Evolutionary conservation across 768 basidiomycete species (phyloP), one percentile per base, ranked within the genome.

Genomic region (Tricholoma hemisulphureum): DNA sequence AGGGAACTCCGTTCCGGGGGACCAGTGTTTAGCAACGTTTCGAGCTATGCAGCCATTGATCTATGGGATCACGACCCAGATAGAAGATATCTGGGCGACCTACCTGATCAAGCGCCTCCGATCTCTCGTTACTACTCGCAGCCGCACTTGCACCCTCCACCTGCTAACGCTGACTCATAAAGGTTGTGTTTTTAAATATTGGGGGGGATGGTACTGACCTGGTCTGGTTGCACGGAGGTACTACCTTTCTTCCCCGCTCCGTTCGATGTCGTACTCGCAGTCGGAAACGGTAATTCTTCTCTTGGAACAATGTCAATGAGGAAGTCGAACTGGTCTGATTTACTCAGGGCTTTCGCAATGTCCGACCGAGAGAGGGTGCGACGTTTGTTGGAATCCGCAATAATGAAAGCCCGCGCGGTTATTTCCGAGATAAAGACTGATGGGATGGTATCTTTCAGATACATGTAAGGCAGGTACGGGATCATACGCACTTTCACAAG

Each of bases 361-460:
- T 98, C 95, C 11, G 92, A 87, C 48, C 93, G 87, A 9, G 93
- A 95, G 18, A 98, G 80, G 2, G 95, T 98, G n/a, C 95, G 89
- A 24, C 95, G 89, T 73, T 97, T 98, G 75, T 95, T 91, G 23
- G 93, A 89, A 74, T 97, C 94, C 16, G 95, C 95, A 54, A 98
- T 86, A 60, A 96, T 89, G 81, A 93, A 98, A 2, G 96, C 95
- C 24, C 96, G 86, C 2, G 93, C 90, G 1, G 96, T 98, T 61
- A 99, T 91, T 75, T 99, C 96, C 46, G 94, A 83, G 56, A 99
- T 99, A 74, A 99, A 98, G 61, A 98, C 96, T 97, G 55, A 14
- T 13, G 32, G 49, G 32, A 48, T 51, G 26, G 45, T 9, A 52
- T 1, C 11, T 4, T 56, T 43, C 26, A 49, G 16, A 53, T n/a